A percentile compares a stretch with the other conserved stretches of the same genome.
Evolutionary conservation across 2,329 filamentous ascomycete genomes (phyloP).

Genomic region (Huntiella moniliformis): DNA sequence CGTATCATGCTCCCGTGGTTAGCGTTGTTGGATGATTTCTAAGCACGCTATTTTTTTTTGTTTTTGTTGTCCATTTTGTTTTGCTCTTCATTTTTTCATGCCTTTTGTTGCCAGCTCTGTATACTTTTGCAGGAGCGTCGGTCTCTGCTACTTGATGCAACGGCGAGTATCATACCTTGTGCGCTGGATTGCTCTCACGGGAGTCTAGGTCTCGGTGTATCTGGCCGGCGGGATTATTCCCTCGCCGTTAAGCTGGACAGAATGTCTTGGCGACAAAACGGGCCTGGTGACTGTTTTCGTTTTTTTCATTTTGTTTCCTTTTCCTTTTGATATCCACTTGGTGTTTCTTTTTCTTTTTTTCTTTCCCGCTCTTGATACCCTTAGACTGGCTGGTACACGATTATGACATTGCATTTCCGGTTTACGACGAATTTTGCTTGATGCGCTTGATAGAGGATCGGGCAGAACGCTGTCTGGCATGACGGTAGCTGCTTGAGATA

Average conservation of each 20-base stretch:
- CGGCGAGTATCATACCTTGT: too few species aligned
- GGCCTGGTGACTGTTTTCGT: neutral
- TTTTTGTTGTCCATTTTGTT: slow-evolving; percentile 12
- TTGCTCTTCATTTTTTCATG: neutral
- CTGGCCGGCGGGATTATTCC: neutral
- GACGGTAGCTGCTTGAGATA: slow-evolving; percentile 6
- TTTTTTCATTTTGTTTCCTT: slow-evolving; percentile 11
- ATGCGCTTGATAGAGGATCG: slow-evolving; percentile 12
- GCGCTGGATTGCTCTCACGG: too few species aligned
- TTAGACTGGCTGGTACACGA: slow-evolving; percentile 15
- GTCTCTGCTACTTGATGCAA: too few species aligned
- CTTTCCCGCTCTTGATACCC: slow-evolving; percentile 15
- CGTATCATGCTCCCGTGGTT: too few species aligned
- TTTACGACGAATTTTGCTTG: slow-evolving; percentile 12
- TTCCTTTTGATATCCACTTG: slow-evolving; percentile 15
- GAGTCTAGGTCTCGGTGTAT: neutral
- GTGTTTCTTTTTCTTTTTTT: slow-evolving; percentile 11
- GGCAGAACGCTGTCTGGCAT: slow-evolving; percentile 1
- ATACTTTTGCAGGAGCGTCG: neutral
- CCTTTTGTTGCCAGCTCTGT: neutral
- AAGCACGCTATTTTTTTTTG: slow-evolving; percentile 13
- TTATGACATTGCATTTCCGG: slow-evolving; percentile 13
- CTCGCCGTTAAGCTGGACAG: neutral
- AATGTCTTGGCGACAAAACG: too few species aligned
- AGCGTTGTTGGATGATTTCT: slow-evolving; percentile 4